Evolutionary conservation across 495 filamentous ascomycete genomes (phyloP), one percentile per base, ranked within the genome.

Genomic region (Aspergillus asperescens): DNA sequence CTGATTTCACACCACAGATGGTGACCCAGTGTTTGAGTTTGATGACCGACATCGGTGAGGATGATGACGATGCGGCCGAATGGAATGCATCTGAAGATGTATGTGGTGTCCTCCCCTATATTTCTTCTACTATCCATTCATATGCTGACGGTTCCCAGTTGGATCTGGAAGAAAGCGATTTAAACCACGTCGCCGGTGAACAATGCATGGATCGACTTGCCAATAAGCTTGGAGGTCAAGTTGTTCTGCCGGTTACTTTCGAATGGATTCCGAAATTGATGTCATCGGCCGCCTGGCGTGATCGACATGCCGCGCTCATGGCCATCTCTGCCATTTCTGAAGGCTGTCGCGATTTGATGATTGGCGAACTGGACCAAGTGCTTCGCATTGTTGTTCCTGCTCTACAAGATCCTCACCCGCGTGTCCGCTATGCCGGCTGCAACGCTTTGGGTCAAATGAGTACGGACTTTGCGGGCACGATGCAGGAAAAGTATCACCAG

Each of bases 401-500:
- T 42, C 78, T 99, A n/a, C 82, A 84, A 54, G 91, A 97, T 57
- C 77, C 85, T 34, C 94, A 97, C 64, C 89, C 94, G 18, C 87
- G 94, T 52, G 94, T 99, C 42, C 86, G 93, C 49, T 99, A 94
- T 83, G 94, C 94, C 25, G 94, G 91, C 29, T 99, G 94, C 74
- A 97, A 99, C 65, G 94, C 94, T n/a, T 76, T 99, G 20, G 94
- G 94, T 12, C 94, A 99, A 67, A 99, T 99, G 94, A 97, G 94
- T 69, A 99, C 94, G 8, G 94, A 99, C 68, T 99, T 99, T 66
- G 93, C 94, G 25, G 92, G 90, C 1, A 95, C 88, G 10, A 97
- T 99, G 94, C 94, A 99, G 67, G 86, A 91, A 59, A 92, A 96
- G 60, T 95, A 92, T 68, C 91, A 94, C 61, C 78, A 84, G 39